Evolutionary conservation across 495 filamentous ascomycete species (phyloP).

Genomic region (Aspergillus hancockii): DNA sequence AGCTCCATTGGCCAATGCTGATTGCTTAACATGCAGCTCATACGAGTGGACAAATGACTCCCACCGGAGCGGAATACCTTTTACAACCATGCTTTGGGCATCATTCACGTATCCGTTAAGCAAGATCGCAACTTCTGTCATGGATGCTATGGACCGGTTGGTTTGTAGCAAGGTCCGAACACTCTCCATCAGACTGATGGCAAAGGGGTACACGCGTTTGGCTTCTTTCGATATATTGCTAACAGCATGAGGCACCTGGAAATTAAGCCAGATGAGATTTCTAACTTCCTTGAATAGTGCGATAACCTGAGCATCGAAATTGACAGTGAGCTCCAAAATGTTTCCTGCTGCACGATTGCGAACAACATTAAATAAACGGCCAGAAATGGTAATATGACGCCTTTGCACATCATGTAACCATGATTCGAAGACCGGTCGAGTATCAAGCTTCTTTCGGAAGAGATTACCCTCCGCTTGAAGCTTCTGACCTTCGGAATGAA

Average conservation of each 20-base stretch:
- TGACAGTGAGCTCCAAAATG: constrained; percentile 81
- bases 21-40: constrained; percentile 82
- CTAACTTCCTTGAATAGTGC: constrained; percentile 98
- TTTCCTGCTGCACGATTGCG: constrained; percentile 86
- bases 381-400: constrained; percentile 85
- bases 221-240: constrained; percentile 97
- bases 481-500: constrained; percentile 94
- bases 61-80: constrained; percentile 89
- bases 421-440: constrained; percentile 86
- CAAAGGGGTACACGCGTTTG: constrained; percentile 94
- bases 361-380: constrained; percentile 85
- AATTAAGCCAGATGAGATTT: constrained; percentile 91
- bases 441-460: constrained; percentile 95
- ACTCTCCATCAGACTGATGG: constrained; percentile 97
- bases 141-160: constrained; percentile 72
- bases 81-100: constrained; percentile 74
- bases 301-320: constrained; percentile 96
- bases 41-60: constrained; percentile 97
- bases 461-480: constrained; percentile 82
- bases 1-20: constrained; percentile 55
- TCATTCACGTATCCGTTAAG: constrained; percentile 90
- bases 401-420: constrained; percentile 89
- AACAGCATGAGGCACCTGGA: constrained; percentile 86
- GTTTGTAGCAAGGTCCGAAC: constrained; percentile 88
- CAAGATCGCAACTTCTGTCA: constrained; percentile 82